Percentiles rank a stretch among this genome's conserved stretches.
Conservation (phyloP, 2,329 filamentous ascomycete species). For the Colletotrichum viniferum region DNA sequence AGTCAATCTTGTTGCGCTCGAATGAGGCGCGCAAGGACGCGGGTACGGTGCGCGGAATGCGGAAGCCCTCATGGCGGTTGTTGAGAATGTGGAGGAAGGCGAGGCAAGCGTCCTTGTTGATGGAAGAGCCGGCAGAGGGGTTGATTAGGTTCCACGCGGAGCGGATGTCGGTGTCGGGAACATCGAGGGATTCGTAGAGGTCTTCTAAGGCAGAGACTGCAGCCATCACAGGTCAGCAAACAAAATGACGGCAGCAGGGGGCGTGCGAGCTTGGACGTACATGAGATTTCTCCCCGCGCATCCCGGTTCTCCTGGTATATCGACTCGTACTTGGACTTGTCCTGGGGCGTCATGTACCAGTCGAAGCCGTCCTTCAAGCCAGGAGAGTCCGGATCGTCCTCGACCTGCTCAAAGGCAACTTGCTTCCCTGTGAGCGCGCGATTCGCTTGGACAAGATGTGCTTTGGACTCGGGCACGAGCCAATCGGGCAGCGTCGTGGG, state of each 20-base stretch:
- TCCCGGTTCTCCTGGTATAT: conserved; percentile 95
- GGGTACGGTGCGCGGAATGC: conserved; percentile 90
- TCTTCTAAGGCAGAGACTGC: conserved; percentile 78
- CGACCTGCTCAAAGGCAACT: conserved; percentile 82
- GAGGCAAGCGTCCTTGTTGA: conserved; percentile 93
- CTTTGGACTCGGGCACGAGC: conserved; percentile 95
- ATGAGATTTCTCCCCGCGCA: conserved; percentile 81
- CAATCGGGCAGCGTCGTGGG: conserved; percentile 87
- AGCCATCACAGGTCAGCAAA: conserved; percentile 1
- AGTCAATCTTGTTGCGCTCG: conserved; percentile 95
- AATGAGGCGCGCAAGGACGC: conserved; percentile 90
- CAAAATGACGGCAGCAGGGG: not conserved
- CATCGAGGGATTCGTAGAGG: conserved; percentile 81
- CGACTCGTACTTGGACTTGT: conserved; percentile 94
- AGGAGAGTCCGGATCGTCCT: conserved; percentile 80
- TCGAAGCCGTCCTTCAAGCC: conserved; percentile 96
- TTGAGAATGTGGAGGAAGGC: conserved; percentile 97
- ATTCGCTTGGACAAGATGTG: conserved; percentile 84
- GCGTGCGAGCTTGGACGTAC: conserved; percentile 49
- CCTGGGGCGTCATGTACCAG: conserved; percentile 96
- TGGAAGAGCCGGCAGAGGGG: conserved; percentile 78
- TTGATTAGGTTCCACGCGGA: conserved; percentile 98
- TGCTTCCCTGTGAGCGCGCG: conserved; percentile 80
- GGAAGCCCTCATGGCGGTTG: conserved; percentile 91
- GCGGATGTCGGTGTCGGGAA: conserved; percentile 79